These are phyloP conservation scores for Backusella morwellensis DNA, from an alignment of 192 early-diverging fungal genomes.

Conservation along the genomic window DNA sequence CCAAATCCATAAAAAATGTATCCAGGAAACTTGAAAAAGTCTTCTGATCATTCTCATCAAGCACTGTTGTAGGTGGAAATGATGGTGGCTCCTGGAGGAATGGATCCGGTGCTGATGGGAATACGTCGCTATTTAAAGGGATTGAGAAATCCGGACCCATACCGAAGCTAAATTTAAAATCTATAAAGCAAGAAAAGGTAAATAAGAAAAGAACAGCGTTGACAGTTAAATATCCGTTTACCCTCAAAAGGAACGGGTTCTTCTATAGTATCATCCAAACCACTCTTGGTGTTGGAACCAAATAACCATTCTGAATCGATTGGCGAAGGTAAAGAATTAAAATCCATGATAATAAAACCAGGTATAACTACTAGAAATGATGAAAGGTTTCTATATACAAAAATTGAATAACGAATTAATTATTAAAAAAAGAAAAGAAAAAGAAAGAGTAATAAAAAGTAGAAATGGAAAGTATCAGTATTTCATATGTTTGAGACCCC, in stretches of 20 bases:
- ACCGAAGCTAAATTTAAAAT: constrained; percentile 38
- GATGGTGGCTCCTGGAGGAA: constrained; percentile 11
- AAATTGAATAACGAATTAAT: not conserved
- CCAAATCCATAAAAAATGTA: constrained; percentile 48
- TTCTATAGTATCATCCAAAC: not conserved
- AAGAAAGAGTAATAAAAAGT: not conserved
- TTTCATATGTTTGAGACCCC: constrained; percentile 7
- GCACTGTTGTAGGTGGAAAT: constrained; percentile 15
- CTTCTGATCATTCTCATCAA: constrained; percentile 44
- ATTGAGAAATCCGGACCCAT: constrained; percentile 29
- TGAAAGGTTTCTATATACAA: not conserved
- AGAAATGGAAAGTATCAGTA: not conserved
- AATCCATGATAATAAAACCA: not conserved
- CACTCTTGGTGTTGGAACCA: not conserved
- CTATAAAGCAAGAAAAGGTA: constrained; percentile 11
- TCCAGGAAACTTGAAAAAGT: constrained; percentile 48
- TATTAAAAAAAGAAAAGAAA: not conserved
- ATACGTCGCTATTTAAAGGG: constrained; percentile 24
- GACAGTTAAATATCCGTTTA: constrained; percentile 5
- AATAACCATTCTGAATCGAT: constrained; percentile 5
- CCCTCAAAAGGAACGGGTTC: constrained; percentile 34
- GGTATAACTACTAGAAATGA: not conserved
- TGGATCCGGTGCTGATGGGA: constrained; percentile 13
- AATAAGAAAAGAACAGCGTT: not conserved
- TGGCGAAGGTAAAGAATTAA: not conserved